Percentiles rank a stretch among this genome's conserved stretches.
Conservation (phyloP, 345 rosid genomes). For the Hibiscus trionum region DNA sequence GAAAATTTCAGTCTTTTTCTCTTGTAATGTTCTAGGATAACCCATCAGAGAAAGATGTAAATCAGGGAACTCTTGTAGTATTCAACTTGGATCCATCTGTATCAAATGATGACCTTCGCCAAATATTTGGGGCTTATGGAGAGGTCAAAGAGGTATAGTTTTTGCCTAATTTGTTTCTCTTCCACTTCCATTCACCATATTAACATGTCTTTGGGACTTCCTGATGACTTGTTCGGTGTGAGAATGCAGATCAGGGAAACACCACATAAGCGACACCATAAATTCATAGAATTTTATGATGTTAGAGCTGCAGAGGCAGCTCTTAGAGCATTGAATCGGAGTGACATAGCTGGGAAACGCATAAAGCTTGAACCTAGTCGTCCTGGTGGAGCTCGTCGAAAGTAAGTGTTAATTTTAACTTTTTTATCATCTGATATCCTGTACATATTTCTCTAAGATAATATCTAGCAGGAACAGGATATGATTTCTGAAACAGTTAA, state of each 20-base stretch:
- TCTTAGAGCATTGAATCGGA: conserved; percentile 68
- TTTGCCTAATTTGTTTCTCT: conserved; percentile 3
- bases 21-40: conserved; percentile 51
- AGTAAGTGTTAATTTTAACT: conserved; percentile 35
- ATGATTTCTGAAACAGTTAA: neutral
- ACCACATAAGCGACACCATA: conserved; percentile 82
- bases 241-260: conserved; percentile 87
- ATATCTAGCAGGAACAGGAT: neutral
- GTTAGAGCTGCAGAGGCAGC: conserved; percentile 93
- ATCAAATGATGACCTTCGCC: conserved; percentile 76
- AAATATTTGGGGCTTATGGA: conserved; percentile 72
- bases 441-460: neutral
- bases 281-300: conserved; percentile 87
- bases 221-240: conserved; percentile 1
- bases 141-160: conserved; percentile 83
- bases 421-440: neutral
- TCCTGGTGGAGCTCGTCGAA: conserved; percentile 88
- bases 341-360: conserved; percentile 94
- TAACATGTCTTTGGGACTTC: neutral
- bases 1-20: conserved; percentile 3
- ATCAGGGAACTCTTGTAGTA: conserved; percentile 90
- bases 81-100: conserved; percentile 88
- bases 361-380: conserved; percentile 97
- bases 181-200: neutral
- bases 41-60: conserved; percentile 90